Conservation (phyloP, 768 basidiomycete species). For the Pulveroboletus sp. region DNA sequence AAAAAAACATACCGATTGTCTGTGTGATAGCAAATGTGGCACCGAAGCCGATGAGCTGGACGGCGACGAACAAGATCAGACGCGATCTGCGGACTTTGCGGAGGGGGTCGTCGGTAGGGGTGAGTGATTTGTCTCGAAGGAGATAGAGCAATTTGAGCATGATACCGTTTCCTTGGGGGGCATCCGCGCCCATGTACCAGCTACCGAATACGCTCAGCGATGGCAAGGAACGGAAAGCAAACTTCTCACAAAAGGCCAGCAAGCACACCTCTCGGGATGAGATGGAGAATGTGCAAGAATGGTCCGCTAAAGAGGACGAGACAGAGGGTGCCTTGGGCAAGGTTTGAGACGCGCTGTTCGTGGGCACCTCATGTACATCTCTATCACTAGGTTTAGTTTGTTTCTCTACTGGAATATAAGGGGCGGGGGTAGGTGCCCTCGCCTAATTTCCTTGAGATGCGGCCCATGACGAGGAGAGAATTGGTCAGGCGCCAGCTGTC, state of each 20-base stretch:
- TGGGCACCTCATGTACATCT: constrained; percentile 49
- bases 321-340: constrained; percentile 78
- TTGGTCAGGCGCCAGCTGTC: too few species aligned
- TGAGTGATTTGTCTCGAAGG: constrained; percentile 66
- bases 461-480: constrained; percentile 71
- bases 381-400: constrained; percentile 9
- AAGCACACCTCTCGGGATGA: constrained; percentile 81
- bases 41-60: constrained; percentile 83
- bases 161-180: constrained; percentile 78
- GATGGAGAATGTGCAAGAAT: constrained; percentile 72
- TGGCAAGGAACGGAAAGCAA: constrained; percentile 11
- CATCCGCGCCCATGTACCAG: constrained; percentile 92
- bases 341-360: constrained; percentile 91
- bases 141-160: constrained; percentile 79
- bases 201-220: constrained; percentile 31
- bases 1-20: constrained; percentile 61
- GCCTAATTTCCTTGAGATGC: constrained; percentile 36
- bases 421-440: constrained; percentile 8
- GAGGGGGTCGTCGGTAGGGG: constrained; percentile 66
- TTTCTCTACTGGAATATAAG: constrained; percentile 19
- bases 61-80: constrained; percentile 64
- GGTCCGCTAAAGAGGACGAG: constrained; percentile 80
- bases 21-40: constrained; percentile 90
- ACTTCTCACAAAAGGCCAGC: constrained; percentile 78
- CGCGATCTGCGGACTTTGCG: constrained; percentile 70